Evolutionary conservation across 106 monocot species (phyloP).

Genomic region (Dendrobium huoshanense): DNA sequence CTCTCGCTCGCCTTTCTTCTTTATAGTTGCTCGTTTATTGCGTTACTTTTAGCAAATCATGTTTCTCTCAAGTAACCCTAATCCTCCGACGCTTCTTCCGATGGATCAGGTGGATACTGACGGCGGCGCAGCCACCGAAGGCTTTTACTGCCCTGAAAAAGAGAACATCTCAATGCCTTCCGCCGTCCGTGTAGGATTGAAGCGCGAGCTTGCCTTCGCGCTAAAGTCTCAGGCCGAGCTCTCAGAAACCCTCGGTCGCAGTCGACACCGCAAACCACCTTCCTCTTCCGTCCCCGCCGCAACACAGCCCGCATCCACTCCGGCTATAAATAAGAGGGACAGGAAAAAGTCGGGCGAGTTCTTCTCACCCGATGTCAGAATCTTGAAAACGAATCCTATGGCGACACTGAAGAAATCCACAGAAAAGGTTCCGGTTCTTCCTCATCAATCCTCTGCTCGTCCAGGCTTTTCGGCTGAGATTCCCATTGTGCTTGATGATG

Average conservation of each 20-base stretch:
- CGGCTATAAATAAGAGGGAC: background rate
- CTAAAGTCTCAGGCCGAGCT: constrained; percentile 59
- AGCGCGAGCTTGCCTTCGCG: constrained; percentile 88
- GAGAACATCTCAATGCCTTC: constrained; percentile 47
- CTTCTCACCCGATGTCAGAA: background rate
- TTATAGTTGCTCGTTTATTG: background rate
- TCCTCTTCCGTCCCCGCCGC: background rate
- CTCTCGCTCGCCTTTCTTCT: background rate
- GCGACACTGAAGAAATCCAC: background rate
- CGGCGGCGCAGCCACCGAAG: background rate
- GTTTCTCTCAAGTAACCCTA: constrained; percentile 8
- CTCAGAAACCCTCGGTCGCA: constrained; percentile 28
- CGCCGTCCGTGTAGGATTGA: constrained; percentile 63
- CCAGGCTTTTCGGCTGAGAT: constrained; percentile 1
- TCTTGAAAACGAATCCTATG: background rate
- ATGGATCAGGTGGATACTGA: background rate
- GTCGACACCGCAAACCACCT: constrained; percentile 21
- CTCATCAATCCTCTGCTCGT: background rate
- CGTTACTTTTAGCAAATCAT: background rate
- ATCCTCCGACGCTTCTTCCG: background rate
- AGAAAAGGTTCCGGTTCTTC: background rate
- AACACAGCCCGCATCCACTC: background rate
- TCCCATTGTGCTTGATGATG: constrained; percentile 6
- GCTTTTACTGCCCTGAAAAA: background rate
- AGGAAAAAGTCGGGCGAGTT: background rate